Evolutionary conservation across 2,329 filamentous ascomycete species (phyloP).

Genomic region (Chrysoporthe austroafricana): DNA sequence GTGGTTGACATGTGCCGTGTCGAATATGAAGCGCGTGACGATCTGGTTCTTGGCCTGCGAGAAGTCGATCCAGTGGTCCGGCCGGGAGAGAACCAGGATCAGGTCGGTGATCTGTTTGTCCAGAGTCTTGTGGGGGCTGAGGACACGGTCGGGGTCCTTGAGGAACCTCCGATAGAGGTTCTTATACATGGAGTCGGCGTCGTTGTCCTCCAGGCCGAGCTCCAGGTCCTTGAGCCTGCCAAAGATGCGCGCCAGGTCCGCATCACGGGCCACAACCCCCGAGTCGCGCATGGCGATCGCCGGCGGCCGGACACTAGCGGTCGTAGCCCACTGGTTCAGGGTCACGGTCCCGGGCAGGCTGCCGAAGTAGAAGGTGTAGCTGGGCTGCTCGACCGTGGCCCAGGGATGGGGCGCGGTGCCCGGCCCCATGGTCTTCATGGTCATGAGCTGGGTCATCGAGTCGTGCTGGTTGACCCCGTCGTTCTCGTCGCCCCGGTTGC

Average conservation of each 20-base stretch:
- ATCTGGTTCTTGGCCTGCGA: conserved; percentile 72
- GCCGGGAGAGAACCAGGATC: conserved; percentile 69
- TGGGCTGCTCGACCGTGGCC: conserved; percentile 76
- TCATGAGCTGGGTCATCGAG: conserved; percentile 63
- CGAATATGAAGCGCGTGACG: conserved; percentile 72
- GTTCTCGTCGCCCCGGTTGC: conserved; percentile 48
- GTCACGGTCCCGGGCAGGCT: conserved; percentile 70
- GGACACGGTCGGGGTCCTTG: conserved; percentile 66
- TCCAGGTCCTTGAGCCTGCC: conserved; percentile 64
- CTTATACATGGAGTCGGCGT: conserved; percentile 62
- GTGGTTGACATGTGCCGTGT: conserved; percentile 58
- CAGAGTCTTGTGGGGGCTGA: conserved; percentile 64
- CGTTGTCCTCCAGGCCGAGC: conserved; percentile 57
- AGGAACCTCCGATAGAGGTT: conserved; percentile 71
- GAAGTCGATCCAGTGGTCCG: conserved; percentile 72
- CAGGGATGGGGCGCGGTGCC: conserved; percentile 57
- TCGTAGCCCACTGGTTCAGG: conserved; percentile 69
- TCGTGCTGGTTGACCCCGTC: conserved; percentile 57
- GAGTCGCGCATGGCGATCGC: conserved; percentile 61
- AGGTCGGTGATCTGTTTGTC: conserved; percentile 75
- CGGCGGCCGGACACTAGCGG: conserved; percentile 60
- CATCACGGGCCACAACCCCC: conserved; percentile 61
- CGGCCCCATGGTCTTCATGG: conserved; percentile 51
- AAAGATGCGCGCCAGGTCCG: conserved; percentile 61
- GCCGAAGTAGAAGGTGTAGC: conserved; percentile 70